Evolutionary conservation across 768 basidiomycete genomes (phyloP), one percentile per base, ranked within the genome.

Genomic region (Cystobasidiopsis lactophilus): DNA sequence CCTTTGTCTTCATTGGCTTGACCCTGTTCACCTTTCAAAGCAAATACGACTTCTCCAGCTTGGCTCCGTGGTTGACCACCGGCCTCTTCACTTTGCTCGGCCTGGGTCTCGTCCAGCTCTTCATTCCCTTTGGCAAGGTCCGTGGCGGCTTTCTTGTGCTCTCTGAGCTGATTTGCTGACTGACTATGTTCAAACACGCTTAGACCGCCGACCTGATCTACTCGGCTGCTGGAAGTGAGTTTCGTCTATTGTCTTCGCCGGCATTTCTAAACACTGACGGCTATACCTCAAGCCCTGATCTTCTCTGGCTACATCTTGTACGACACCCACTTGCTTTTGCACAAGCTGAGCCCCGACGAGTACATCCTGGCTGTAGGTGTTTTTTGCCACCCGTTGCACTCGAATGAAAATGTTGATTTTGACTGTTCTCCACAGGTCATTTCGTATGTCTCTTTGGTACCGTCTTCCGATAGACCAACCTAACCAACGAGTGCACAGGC

Each of bases 321-420:
- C 63, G 85, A 89, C 66, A 95, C 91, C 2, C 86, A 81, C 66
- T 65, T 77, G 57, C 89, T 96, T 72, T 85, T 83, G 69, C 79
- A 78, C 61, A 77, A 77, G 54, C 70, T 93, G 19, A 84, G 82
- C 1, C 85, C 86, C 3, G 93, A 98, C 58, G 93, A 98, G 66
- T 86, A 75, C 66, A 86, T 93, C 59, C 70, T 93, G 70, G 91
- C 79, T n/a, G n/a, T n/a, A n/a, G n/a, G n/a, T n/a, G n/a, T n/a
- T n/a, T n/a, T n/a, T n/a, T n/a, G n/a, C n/a, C n/a, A n/a, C n/a
- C n/a, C n/a, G n/a, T n/a, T n/a, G n/a, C n/a, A n/a, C n/a, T n/a
- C n/a, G n/a, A n/a, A n/a, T n/a, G n/a, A n/a, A n/a, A n/a, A n/a
- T n/a, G n/a, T n/a, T n/a, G n/a, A n/a, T n/a, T n/a, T n/a, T n/a